Base-by-base conservation (phyloP, 1,139 yeast genomes). In the Pneumocystis murina region DNA sequence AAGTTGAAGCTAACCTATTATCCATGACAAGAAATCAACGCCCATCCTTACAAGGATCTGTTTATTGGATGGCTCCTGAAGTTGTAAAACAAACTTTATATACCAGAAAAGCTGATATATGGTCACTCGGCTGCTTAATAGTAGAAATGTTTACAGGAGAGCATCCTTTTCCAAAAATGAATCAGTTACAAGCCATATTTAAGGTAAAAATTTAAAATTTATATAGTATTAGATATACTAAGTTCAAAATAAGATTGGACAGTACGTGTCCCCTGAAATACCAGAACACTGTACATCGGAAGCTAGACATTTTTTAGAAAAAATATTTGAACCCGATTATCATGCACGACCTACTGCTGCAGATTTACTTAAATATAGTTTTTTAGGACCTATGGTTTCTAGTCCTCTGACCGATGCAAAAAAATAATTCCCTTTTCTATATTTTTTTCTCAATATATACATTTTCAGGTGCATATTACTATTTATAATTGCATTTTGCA, bases 11-110 rank as follows among this genome's bases (percentile, higher is more conserved):
- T 8, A 70, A 73, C 48, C 66, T 73, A 60, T 67, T 74, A 40
- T 67, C 72, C 60, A 64, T 59, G 35, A 60, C 65, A 3, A 33
- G 39, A n/a, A 77, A 80, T 35, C 84, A 87, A 69, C 79, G 96
- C 61, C 92, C 90, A 0, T 88, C 96, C 0, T 74, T 91, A 61
- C 97, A 90, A 75, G 97, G 97, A 0, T 87, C 95, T 6, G 95
- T 90, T 0, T 91, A 85, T 71, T 91, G 97, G 97, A 91, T 91
- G 97, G 96, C 97, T 0, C 97, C 97, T 0, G 97, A 91, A 72
- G 96, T 91, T 16, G 96, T 90, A 16, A 87, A 88, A 71, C 96
- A 90, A 71, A 85, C 89, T 0, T 87, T 92, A 0, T 87, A 89
- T 66, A 90, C 96, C 4, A 83, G 86, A 62, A 88, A 87, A 72